Evolutionary conservation across 768 basidiomycete genomes (phyloP).

Genomic region (Hygrocybe coccinea): DNA sequence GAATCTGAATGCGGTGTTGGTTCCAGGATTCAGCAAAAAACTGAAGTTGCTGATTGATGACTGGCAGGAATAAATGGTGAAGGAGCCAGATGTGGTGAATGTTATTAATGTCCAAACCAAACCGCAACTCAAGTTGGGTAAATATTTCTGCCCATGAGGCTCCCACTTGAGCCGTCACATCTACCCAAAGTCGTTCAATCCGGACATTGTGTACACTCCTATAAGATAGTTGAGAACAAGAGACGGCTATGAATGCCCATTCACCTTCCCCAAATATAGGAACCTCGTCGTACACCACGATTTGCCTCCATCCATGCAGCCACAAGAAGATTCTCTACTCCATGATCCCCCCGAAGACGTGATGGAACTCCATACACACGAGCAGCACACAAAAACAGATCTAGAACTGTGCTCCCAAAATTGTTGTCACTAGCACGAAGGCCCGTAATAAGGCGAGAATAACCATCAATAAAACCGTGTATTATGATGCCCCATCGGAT

Average conservation of each 20-base stretch:
- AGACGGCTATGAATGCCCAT: neutral
- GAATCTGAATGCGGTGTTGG: conserved; percentile 25
- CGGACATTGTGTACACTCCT: conserved; percentile 37
- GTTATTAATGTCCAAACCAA: conserved; percentile 28
- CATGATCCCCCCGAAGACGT: conserved; percentile 35
- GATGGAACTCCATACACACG: conserved; percentile 26
- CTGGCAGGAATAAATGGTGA: conserved; percentile 31
- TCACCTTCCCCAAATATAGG: conserved; percentile 35
- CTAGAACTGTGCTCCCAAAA: conserved; percentile 31
- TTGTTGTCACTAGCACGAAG: conserved; percentile 38
- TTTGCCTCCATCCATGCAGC: conserved; percentile 27
- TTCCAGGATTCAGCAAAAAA: conserved; percentile 34
- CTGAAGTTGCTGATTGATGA: conserved; percentile 24
- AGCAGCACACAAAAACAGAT: conserved; percentile 25
- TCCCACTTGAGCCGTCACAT: conserved; percentile 30
- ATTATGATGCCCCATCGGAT: conserved; percentile 32
- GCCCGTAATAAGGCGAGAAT: conserved; percentile 26
- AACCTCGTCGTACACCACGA: conserved; percentile 9
- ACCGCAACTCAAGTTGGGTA: conserved; percentile 23
- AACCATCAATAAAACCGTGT: conserved; percentile 34
- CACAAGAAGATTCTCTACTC: conserved; percentile 34
- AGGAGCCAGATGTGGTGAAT: conserved; percentile 35
- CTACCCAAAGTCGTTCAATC: conserved; percentile 37
- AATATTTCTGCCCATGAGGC: conserved; percentile 32
- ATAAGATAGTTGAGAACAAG: neutral